A percentile compares a stretch with the other conserved stretches of the same genome.
phyloP scores from a whole-genome alignment of 176 grass and related monocot species.

The Juncus effusus region DNA sequence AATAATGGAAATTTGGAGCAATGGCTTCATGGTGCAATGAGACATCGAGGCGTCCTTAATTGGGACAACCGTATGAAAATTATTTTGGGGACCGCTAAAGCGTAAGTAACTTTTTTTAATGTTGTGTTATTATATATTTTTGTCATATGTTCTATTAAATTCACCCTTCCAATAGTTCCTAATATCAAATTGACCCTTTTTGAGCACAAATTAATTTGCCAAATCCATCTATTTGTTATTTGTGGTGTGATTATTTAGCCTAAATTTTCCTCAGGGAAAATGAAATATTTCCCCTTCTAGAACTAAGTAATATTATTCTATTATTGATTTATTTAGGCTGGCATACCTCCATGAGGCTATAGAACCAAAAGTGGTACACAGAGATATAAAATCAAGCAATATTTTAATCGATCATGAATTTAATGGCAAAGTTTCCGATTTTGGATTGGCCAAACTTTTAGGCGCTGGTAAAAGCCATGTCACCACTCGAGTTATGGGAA shows the following conservation, averaged over 20 bases:
- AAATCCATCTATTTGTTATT: not conserved
- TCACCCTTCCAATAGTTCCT: not conserved
- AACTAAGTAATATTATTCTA: too few species aligned
- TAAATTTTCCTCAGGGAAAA: too few species aligned
- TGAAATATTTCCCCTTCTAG: too few species aligned
- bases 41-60: slow-evolving; percentile 60
- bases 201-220: not conserved
- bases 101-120: slow-evolving; percentile 55
- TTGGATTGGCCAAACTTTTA: slow-evolving; percentile 93
- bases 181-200: too few species aligned
- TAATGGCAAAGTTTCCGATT: slow-evolving; percentile 92
- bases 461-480: slow-evolving; percentile 93
- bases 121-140: not conserved
- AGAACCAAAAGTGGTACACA: slow-evolving; percentile 97
- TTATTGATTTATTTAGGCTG: slow-evolving; percentile 49
- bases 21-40: slow-evolving; percentile 97
- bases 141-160: slow-evolving; percentile 9
- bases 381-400: slow-evolving; percentile 99
- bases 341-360: slow-evolving; percentile 99
- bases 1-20: slow-evolving; percentile 98
- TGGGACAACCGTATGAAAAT: slow-evolving; percentile 99
- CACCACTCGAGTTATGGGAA: slow-evolving; percentile 98
- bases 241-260: too few species aligned
- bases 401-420: slow-evolving; percentile 98
- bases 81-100: slow-evolving; percentile 83